These are phyloP conservation scores for Phytophthora boehmeriae DNA, from an alignment of 352 stramenopile genomes.

Conservation along the genomic window DNA sequence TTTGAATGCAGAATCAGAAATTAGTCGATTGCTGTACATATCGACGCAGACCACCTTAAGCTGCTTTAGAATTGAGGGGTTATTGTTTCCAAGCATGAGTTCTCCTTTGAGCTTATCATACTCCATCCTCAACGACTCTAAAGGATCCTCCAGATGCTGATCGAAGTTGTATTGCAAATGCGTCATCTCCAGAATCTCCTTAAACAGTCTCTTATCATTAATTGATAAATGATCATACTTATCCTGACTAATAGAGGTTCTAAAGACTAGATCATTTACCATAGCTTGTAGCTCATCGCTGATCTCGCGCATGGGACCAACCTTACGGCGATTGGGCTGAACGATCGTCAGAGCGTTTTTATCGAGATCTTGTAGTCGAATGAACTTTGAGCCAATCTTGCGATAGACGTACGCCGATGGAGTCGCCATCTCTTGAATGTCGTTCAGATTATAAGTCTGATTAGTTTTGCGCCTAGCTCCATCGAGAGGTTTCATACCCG, in stretches of 20 bases:
- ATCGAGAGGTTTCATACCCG: slow-evolving; percentile 16
- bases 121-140: slow-evolving; percentile 17
- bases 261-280: slow-evolving; percentile 7
- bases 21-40: slow-evolving; percentile 31
- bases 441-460: slow-evolving; percentile 21
- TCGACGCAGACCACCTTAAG: slow-evolving; percentile 11
- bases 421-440: slow-evolving; percentile 17
- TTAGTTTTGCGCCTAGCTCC: not conserved
- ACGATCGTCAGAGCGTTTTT: slow-evolving; percentile 12
- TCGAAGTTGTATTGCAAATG: slow-evolving; percentile 17
- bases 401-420: slow-evolving; percentile 11
- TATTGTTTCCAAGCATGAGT: slow-evolving; percentile 9
- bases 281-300: slow-evolving; percentile 11
- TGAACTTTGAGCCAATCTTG: slow-evolving; percentile 7
- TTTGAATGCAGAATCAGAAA: slow-evolving; percentile 24
- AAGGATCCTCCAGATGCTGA: slow-evolving; percentile 7
- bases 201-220: slow-evolving; percentile 18
- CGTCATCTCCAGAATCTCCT: slow-evolving; percentile 10
- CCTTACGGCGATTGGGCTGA: slow-evolving; percentile 14
- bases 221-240: slow-evolving; percentile 17
- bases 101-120: too few relatives aligned
- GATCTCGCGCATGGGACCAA: slow-evolving; percentile 8
- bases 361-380: slow-evolving; percentile 10
- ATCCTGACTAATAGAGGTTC: slow-evolving; percentile 6
- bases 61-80: slow-evolving; percentile 14